Evolutionary conservation across 495 filamentous ascomycete species (phyloP), one percentile per base, ranked within the genome.

Genomic region (Lepidopterella palustris): DNA sequence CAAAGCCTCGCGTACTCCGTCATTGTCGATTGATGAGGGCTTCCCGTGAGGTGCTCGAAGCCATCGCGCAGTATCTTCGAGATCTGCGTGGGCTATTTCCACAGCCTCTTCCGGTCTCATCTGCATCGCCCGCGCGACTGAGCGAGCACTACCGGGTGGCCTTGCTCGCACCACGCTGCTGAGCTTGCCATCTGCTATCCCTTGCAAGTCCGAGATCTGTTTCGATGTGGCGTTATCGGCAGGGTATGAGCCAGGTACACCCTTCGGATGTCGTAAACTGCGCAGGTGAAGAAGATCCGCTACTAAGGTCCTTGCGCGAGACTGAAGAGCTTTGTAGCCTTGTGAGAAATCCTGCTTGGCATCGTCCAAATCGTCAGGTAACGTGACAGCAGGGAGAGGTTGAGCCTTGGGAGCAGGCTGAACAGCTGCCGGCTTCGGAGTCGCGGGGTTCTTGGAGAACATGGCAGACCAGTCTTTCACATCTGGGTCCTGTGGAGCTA

Each of bases 61-160:
- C 63, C 66, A 66, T 15, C 47, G 39, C 31, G 66, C 53, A 15
- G 50, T 53, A 15, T 58, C 53, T 32, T 64, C 66, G 4, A 69
- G 57, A 45, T 66, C 63, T 5, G 15, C 27, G 18, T 59, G 50
- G 23, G 49, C 39, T 6, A 68, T n/a, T 20, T 65, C 63, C 21
- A 52, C 28, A 8, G 60, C 59, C 40, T 53, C 56, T 24, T 61
- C 51, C n/a, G 53, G 51, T 3, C 57, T 55, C 11, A 35, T 39
- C 35, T 62, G 57, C 15, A 68, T 63, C 0, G 11, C 25, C 5
- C 59, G 55, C 1, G 63, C 66, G 6, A 66, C 27, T 23, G 50
- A 45, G 5, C 66, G 55, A 13, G 62, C 66, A 45, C 59, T 68
- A n/a, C 57, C 45, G 11, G 66, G 66, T 0, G 55, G 35, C 6